Base-by-base conservation (phyloP, 2,329 filamentous ascomycete species). In the Neurospora sp. region DNA sequence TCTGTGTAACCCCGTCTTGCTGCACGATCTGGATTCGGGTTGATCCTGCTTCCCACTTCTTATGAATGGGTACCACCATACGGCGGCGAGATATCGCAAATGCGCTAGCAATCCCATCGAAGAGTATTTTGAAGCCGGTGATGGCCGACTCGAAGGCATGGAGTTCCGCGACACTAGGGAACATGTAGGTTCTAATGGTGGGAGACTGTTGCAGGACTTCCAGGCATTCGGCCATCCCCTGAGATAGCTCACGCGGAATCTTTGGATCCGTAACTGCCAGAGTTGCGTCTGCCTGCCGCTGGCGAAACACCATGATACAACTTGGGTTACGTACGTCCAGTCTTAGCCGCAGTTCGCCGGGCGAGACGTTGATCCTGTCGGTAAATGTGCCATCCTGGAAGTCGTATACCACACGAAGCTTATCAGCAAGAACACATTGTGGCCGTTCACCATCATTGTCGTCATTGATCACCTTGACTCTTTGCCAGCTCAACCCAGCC, bases 61-160 rank as follows among this genome's bases (percentile, higher is more conserved):
- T 97, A 82, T 96, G 92, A 74, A 97, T 95, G 0, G 92, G 92
- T 17, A 97, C 92, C 12, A 97, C 92, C 90, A 94, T 96, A 74
- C 92, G 88, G 67, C 92, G 88, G 38, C 93, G 89, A 1, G 93
- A 89, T 73, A 97, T 97, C 70, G 91, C 89, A 78, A 97, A 92
- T 0, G 88, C 89, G 8, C 86, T 83, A 6, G 92, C 92, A 68
- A 92, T 80, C 6, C 88, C 88, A 77, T 93, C 91, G 74, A 90
- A 93, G 8, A 91, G 81, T 17, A 97, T 92, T 36, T 84, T 84
- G 79, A 91, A 96, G 0, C 93, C 92, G 0, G 93, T 97, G 69
- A 97, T 82, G 2, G 92, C 91, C 67, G 85, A 83, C 78, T 97
- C 88, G 79, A 97, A 97, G 8, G 84, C 82, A 77, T 97, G 93